Evolutionary conservation across 768 basidiomycete species (phyloP), one percentile per base, ranked within the genome.

Genomic region (Leucogyrophana mollusca): DNA sequence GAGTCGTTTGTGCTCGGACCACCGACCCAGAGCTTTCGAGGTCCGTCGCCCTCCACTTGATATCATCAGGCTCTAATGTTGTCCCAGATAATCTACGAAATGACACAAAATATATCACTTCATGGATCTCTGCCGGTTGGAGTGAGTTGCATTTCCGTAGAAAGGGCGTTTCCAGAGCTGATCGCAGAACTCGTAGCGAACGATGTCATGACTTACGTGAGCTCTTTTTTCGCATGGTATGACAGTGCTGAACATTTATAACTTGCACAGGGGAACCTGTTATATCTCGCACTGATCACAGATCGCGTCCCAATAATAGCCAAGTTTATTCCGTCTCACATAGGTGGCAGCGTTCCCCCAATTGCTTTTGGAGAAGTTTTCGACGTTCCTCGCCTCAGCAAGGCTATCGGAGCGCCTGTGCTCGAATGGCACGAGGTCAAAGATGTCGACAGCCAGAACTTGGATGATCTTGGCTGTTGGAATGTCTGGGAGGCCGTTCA

Each of bases 101-200:
- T 16, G 78, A 85, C 46, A 67, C 68, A 4, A 73, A 82, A 51
- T 89, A 87, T 52, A 78, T 89, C 48, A 82, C 85, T 1, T 83
- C 83, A 11, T 89, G 84, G 84, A 70, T 81, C 33, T 80, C 81
- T 30, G 84, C 85, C n/a, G 87, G 87, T 33, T 89, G 86, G 86
- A 87, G 80, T 81, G 58, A 54, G 80, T 73, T 23, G 20, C 23
- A 14, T 17, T 16, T n/a, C 20, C 7, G n/a, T 18, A 11, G 32
- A 3, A n/a, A n/a, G n/a, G n/a, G n/a, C n/a, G n/a, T 18, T 17
- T 16, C 10, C 10, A 33, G 13, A 23, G 27, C 40, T 27, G 33
- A 49, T 51, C 37, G 43, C 43, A 18, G 25, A 10, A 16, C 42
- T 23, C 20, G 37, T 14, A 87, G 85, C 85, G 6, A 88, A 88